Evolutionary conservation across 2,329 filamentous ascomycete species (phyloP).

Genomic region (Diaporthe australafricana): DNA sequence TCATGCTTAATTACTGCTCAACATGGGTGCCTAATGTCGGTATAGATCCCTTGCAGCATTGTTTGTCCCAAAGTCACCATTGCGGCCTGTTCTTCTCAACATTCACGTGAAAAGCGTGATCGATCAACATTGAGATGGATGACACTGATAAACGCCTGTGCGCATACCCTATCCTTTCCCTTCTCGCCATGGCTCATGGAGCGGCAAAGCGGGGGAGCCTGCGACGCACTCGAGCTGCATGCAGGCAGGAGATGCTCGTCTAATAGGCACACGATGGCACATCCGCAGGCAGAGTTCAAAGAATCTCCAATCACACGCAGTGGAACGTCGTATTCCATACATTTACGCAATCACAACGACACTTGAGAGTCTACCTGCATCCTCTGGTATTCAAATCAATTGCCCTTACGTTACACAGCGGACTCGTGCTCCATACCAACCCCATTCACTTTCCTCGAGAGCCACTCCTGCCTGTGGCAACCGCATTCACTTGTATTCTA

Average conservation of each 20-base stretch:
- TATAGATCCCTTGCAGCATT: not conserved
- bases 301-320: not conserved
- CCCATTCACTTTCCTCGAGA: too few species aligned
- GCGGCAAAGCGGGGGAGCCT: not conserved
- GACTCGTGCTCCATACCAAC: too few species aligned
- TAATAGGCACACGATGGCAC: not conserved
- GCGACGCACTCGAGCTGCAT: too few species aligned
- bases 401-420: too few species aligned
- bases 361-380: not conserved
- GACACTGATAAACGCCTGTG: not conserved
- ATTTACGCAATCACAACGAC: not conserved
- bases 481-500: too few species aligned
- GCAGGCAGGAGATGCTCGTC: too few species aligned
- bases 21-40: not conserved
- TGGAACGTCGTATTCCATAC: slow-evolving; percentile 8
- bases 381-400: not conserved
- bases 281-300: not conserved
- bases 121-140: not conserved
- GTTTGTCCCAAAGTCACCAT: not conserved
- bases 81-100: not conserved
- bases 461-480: too few species aligned
- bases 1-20: too few species aligned
- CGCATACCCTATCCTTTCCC: not conserved
- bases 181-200: not conserved
- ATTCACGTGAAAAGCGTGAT: not conserved